Conservation (phyloP, 2,329 filamentous ascomycete genomes). For the Tothia fuscella region DNA sequence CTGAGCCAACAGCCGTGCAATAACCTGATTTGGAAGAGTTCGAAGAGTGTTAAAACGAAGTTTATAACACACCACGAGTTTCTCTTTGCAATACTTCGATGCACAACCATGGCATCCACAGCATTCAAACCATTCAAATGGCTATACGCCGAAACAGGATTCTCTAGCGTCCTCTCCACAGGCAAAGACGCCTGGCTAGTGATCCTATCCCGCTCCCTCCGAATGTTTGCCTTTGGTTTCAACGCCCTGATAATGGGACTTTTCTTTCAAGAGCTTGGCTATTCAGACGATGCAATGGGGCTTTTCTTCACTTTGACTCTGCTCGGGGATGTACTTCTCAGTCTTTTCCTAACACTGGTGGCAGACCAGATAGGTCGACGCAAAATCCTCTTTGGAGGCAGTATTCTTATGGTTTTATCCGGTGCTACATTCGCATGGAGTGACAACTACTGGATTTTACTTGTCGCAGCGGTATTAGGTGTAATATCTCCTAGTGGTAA, state of each 20-base stretch:
- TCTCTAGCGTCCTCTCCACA: neutral
- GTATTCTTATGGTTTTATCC: slow-evolving; percentile 23
- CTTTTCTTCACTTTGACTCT: slow-evolving; percentile 30
- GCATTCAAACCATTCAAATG: neutral
- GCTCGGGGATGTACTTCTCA: slow-evolving; percentile 26
- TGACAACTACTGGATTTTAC: slow-evolving; percentile 20
- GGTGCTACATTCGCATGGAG: slow-evolving; percentile 25
- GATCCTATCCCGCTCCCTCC: slow-evolving; percentile 24
- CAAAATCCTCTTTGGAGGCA: slow-evolving; percentile 22
- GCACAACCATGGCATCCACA: neutral
- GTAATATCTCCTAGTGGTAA: slow-evolving; percentile 28
- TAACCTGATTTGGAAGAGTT: no score
- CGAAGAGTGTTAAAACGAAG: no score
- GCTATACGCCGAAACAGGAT: slow-evolving; percentile 6
- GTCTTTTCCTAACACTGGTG: slow-evolving; percentile 25
- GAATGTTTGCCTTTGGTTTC: slow-evolving; percentile 26
- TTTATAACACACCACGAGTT: no score
- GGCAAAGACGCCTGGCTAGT: slow-evolving; percentile 16
- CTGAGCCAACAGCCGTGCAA: no score
- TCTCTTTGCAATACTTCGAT: no score
- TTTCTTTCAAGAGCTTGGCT: slow-evolving; percentile 23
- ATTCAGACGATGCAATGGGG: slow-evolving; percentile 26
- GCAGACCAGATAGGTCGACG: slow-evolving; percentile 25
- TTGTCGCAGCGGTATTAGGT: slow-evolving; percentile 25
- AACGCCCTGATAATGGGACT: slow-evolving; percentile 25